These are phyloP conservation scores for Amniculicola lignicola DNA, from an alignment of 495 filamentous ascomycete species.

Conservation along the genomic window DNA sequence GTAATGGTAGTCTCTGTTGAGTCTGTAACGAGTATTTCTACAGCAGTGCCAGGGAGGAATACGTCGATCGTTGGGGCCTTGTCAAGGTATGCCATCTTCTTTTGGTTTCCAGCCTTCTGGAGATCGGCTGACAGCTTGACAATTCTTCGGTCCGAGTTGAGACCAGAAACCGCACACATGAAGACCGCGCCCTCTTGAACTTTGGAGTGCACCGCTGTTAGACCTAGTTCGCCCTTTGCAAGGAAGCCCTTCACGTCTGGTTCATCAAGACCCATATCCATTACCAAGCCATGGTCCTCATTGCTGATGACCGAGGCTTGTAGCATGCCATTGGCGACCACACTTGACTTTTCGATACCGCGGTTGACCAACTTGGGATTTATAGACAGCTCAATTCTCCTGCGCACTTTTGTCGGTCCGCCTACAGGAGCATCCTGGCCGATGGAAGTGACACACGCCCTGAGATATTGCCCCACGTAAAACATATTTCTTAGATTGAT, in stretches of 20 bases:
- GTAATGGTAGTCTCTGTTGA: slow-evolving; percentile 57
- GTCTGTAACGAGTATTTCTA: slow-evolving; percentile 80
- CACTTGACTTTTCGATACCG: slow-evolving; percentile 64
- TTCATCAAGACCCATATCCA: slow-evolving; percentile 79
- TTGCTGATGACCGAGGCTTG: slow-evolving; percentile 87
- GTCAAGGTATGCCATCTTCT: slow-evolving; percentile 63
- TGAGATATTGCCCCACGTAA: slow-evolving; percentile 80
- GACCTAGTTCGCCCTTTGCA: slow-evolving; percentile 76
- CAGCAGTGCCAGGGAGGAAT: slow-evolving; percentile 85
- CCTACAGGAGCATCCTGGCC: slow-evolving; percentile 50
- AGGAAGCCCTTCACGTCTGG: slow-evolving; percentile 74
- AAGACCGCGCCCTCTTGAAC: slow-evolving; percentile 78
- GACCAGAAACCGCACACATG: slow-evolving; percentile 74
- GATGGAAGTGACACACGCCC: slow-evolving; percentile 78
- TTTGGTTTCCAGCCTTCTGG: slow-evolving; percentile 62
- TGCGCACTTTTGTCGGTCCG: slow-evolving; percentile 60
- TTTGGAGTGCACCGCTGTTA: slow-evolving; percentile 50
- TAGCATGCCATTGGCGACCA: slow-evolving; percentile 68
- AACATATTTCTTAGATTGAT: slow-evolving; percentile 72
- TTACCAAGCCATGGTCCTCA: slow-evolving; percentile 91
- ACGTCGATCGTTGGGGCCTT: slow-evolving; percentile 81
- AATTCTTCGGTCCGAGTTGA: slow-evolving; percentile 72
- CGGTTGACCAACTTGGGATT: slow-evolving; percentile 71
- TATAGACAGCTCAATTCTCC: slow-evolving; percentile 79
- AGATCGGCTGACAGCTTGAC: slow-evolving; percentile 81